Evolutionary conservation across 257 asterid genomes (phyloP), one percentile per base, ranked within the genome.

Genomic region (Rhazya stricta): DNA sequence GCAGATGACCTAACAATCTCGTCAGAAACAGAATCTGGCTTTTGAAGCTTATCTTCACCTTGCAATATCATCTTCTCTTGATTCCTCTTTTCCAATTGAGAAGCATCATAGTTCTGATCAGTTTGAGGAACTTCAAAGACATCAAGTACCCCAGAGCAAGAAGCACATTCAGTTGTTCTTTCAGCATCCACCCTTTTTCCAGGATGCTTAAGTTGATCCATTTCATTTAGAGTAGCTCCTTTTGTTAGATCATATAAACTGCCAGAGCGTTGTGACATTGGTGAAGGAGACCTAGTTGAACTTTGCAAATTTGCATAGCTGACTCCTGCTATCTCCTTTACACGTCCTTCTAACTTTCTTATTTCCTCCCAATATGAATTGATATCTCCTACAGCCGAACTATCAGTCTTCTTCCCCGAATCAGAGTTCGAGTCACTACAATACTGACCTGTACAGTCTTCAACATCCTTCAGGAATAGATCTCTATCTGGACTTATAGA

Each of bases 91-190:
- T 67, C 71, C 30, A 83, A 74, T 71, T 83, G 92, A 45, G 74
- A 51, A 51, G 77, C 62, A 16, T 57, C 67, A 16, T 62, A 50
- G 39, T 71, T 72, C 75, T 79, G 57, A 30, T 82, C 93, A 36
- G 54, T 83, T 75, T 87, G 93, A 9, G 99, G 99, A 45, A 94
- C 99, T 80, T 94, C 99, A 41, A 92, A 94, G 54, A 94, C 98
- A 86, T 94, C 98, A 78, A 85, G 91, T 29, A 89, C 85, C 19
- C 71, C 86, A 1, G 88, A 85, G 19, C 86, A 84, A 78, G 84
- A 56, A 46, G 85, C 77, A 34, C 72, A 50, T 48, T 84, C 86
- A 71, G 71, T 60, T 39, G 73, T 78, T 1, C 72, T 77, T 72
- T 71, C 81, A 32, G 69, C 76, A 43, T 82, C 82, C 4, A 48